A percentile compares a stretch with the other conserved stretches of the same genome.
These are phyloP conservation scores for Penicillium sp. DNA, from an alignment of 2,329 filamentous ascomycete species.

Conservation along the genomic window DNA sequence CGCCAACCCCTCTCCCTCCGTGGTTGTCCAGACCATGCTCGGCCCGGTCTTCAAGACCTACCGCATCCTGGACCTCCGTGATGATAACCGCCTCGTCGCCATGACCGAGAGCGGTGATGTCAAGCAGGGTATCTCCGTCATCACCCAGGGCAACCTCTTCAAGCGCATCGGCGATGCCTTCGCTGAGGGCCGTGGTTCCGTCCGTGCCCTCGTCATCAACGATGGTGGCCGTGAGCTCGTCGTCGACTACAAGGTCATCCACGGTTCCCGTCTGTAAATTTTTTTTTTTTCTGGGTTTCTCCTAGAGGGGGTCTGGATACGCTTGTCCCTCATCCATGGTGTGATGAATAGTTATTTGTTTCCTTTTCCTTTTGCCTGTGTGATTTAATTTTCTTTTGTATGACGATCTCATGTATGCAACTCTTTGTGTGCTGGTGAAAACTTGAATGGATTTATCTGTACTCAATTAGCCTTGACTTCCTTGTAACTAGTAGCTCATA, in stretches of 20 bases:
- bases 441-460: constrained; percentile 14
- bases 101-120: constrained; percentile 99
- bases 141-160: constrained; percentile 92
- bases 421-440: constrained; percentile 17
- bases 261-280: constrained; percentile 65
- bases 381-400: constrained; percentile 27
- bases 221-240: constrained; percentile 91
- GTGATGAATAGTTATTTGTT: constrained; percentile 16
- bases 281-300: constrained; percentile 7
- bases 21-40: constrained; percentile 99
- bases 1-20: constrained; percentile 92
- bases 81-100: constrained; percentile 77
- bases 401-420: constrained; percentile 23
- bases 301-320: constrained; percentile 3
- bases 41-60: constrained; percentile 99
- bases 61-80: constrained; percentile 95
- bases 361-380: constrained; percentile 14
- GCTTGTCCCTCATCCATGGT: constrained; percentile 11
- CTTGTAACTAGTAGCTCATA: constrained; percentile 12
- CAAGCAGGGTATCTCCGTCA: constrained; percentile 90
- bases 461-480: background rate
- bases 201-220: constrained; percentile 93
- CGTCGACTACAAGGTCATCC: constrained; percentile 98
- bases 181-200: constrained; percentile 85
- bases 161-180: constrained; percentile 78